Evolutionary conservation across 2,329 filamentous ascomycete species (phyloP).

Genomic region (Alternaria incomplexa): DNA sequence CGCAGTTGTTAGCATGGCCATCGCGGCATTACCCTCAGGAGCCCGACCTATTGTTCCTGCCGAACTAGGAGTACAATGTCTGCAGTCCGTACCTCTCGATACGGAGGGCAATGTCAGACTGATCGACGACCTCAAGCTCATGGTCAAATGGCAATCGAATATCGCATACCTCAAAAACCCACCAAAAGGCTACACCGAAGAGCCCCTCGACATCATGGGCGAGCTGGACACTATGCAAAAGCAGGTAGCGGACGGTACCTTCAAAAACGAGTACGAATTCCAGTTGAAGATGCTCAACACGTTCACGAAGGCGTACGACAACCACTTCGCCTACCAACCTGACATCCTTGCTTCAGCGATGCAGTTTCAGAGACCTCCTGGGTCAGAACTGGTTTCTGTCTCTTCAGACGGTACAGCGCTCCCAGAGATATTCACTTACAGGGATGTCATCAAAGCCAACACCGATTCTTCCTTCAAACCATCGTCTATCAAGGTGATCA

Average conservation of each 20-base stretch:
- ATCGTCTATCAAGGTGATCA: constrained; percentile 47
- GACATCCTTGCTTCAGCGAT: constrained; percentile 48
- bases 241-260: constrained; percentile 36
- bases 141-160: constrained; percentile 49
- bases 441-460: constrained; percentile 36
- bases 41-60: constrained; percentile 40
- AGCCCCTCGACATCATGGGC: constrained; percentile 48
- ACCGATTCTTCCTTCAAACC: constrained; percentile 38
- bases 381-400: constrained; percentile 42
- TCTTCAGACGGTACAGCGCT: constrained; percentile 45
- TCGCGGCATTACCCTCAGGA: constrained; percentile 34
- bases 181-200: constrained; percentile 45
- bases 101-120: constrained; percentile 39
- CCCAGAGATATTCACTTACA: constrained; percentile 46
- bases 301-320: constrained; percentile 48
- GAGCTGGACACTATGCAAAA: constrained; percentile 45
- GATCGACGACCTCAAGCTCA: constrained; percentile 44
- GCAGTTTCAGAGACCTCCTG: constrained; percentile 42
- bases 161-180: constrained; percentile 49
- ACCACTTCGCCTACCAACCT: constrained; percentile 48
- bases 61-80: constrained; percentile 42
- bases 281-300: constrained; percentile 46
- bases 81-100: constrained; percentile 47
- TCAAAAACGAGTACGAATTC: constrained; percentile 51
- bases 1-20: constrained; percentile 35